Conservation (phyloP, 2,329 filamentous ascomycete genomes). For the Xylariales sp. region DNA sequence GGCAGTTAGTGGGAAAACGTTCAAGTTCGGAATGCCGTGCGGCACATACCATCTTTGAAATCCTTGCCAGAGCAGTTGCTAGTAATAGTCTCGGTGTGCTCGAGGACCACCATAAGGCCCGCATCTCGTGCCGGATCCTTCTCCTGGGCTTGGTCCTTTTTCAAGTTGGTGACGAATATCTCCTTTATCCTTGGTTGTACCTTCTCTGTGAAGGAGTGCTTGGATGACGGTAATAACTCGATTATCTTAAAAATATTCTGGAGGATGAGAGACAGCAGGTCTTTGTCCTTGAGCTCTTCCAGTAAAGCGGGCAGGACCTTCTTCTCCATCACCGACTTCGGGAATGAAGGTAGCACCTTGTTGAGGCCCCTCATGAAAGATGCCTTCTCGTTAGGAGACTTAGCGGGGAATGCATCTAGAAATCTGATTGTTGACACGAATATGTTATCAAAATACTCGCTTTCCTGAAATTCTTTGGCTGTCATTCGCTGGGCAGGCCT, state of each 20-base stretch:
- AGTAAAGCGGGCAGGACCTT: slow-evolving; percentile 85
- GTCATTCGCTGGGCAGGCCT: slow-evolving; percentile 82
- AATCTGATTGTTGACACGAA: slow-evolving; percentile 95
- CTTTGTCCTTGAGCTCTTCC: slow-evolving; percentile 90
- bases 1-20: too few species aligned
- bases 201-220: slow-evolving; percentile 75
- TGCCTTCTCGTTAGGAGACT: slow-evolving; percentile 85
- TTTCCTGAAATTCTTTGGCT: slow-evolving; percentile 88
- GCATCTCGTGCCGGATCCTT: slow-evolving; percentile 81
- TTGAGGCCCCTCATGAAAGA: slow-evolving; percentile 86
- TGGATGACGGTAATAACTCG: slow-evolving; percentile 69
- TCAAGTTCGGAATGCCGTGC: too few species aligned
- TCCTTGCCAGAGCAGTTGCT: slow-evolving; percentile 84
- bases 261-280: slow-evolving; percentile 77
- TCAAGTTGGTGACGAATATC: slow-evolving; percentile 65
- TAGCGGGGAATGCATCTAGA: slow-evolving; percentile 83
- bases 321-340: slow-evolving; percentile 88
- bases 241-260: slow-evolving; percentile 92
- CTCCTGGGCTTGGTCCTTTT: slow-evolving; percentile 57
- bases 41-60: slow-evolving; percentile 79
- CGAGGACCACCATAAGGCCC: slow-evolving; percentile 84
- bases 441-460: slow-evolving; percentile 95
- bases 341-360: slow-evolving; percentile 86
- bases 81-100: slow-evolving; percentile 72
- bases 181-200: slow-evolving; percentile 82